Conservation (phyloP, 257 asterid genomes). For the Vinca minor region DNA sequence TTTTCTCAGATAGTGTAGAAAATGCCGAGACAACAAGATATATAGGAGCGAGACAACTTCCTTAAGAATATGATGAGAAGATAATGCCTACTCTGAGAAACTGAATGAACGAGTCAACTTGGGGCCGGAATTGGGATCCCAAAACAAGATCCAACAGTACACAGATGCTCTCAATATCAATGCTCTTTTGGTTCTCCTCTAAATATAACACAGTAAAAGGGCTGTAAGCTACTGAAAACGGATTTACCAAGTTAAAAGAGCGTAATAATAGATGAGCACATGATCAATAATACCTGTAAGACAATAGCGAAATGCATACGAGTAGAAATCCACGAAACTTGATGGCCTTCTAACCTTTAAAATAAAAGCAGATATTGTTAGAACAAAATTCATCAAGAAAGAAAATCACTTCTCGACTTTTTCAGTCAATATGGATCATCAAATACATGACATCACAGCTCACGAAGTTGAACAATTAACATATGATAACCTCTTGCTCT, state of each 20-base stretch:
- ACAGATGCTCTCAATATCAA: constrained; percentile 79
- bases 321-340: constrained; percentile 52
- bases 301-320: constrained; percentile 60
- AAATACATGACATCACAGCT: constrained; percentile 8
- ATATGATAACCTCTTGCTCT: constrained; percentile 72
- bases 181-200: constrained; percentile 89
- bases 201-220: constrained; percentile 14
- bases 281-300: constrained; percentile 44
- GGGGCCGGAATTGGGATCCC: constrained; percentile 46
- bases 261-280: neutral
- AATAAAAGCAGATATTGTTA: constrained; percentile 17
- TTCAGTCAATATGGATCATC: neutral
- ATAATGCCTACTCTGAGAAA: constrained; percentile 51
- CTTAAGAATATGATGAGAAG: too few relatives aligned
- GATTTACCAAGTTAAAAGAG: neutral
- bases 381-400: neutral
- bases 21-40: too few relatives aligned
- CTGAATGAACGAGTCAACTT: constrained; percentile 47
- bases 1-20: too few relatives aligned
- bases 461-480: constrained; percentile 11
- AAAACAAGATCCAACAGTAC: constrained; percentile 61
- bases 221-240: constrained; percentile 5
- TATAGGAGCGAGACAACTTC: too few relatives aligned
- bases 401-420: neutral
- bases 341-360: constrained; percentile 43